Conservation (phyloP, 2,329 filamentous ascomycete species). For the Ceratocystis alfenasii region DNA sequence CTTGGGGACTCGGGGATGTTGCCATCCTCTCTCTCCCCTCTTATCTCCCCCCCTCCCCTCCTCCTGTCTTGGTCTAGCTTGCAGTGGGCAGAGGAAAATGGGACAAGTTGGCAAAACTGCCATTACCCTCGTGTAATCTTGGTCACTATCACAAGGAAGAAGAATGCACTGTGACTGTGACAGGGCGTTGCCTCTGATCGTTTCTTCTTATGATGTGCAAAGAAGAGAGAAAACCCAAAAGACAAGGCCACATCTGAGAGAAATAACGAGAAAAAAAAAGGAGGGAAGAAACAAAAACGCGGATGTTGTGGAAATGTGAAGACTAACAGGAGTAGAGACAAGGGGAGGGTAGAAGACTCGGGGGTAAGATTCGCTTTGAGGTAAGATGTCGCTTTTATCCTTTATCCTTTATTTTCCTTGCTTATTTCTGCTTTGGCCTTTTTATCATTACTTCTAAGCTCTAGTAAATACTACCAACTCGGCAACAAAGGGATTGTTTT, state of each 20-base stretch:
- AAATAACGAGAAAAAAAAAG: not conserved
- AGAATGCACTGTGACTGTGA: too few species aligned
- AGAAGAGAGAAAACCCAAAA: not conserved
- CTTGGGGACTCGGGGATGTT: not conserved
- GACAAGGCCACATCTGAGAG: not conserved
- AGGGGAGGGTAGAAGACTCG: not conserved
- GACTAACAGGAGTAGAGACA: not conserved
- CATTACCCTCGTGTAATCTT: not conserved
- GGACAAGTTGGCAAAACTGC: slow-evolving; percentile 1
- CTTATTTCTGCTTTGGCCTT: not conserved
- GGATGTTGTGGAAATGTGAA: not conserved
- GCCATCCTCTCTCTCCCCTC: not conserved
- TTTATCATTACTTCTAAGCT: too few species aligned
- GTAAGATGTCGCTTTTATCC: not conserved
- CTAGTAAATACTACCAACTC: too few species aligned
- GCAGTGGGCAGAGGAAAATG: not conserved
- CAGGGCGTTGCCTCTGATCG: too few species aligned
- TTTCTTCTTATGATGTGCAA: not conserved
- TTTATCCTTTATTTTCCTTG: not conserved
- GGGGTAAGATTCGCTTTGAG: not conserved
- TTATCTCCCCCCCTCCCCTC: not conserved
- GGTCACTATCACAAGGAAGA: not conserved
- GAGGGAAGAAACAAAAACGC: not conserved
- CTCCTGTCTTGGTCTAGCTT: not conserved
- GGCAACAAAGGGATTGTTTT: slow-evolving; percentile 1